Evolutionary conservation across 2,329 filamentous ascomycete genomes (phyloP).

Genomic region (Aspergillus jensenii): DNA sequence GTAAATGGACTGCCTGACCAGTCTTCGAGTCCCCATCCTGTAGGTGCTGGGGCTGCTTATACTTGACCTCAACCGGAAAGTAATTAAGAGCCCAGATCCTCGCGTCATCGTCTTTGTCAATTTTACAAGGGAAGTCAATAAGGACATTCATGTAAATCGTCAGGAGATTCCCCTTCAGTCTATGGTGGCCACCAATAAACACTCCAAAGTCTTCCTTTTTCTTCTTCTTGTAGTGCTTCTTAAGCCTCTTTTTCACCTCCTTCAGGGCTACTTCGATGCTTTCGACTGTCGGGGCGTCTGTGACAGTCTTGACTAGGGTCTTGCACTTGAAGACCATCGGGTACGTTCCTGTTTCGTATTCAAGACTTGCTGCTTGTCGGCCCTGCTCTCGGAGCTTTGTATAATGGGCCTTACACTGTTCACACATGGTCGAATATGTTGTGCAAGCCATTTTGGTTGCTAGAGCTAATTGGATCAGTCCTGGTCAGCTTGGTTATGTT

Average conservation of each 20-base stretch:
- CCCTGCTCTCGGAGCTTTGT: neutral
- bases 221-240: neutral
- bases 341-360: neutral
- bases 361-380: neutral
- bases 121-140: neutral
- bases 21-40: neutral
- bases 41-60: neutral
- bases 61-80: neutral
- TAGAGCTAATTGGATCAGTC: neutral
- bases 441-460: neutral
- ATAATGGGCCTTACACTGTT: neutral
- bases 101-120: neutral
- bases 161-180: neutral
- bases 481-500: neutral
- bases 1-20: neutral
- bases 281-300: neutral
- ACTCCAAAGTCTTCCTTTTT: neutral
- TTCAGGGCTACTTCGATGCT: neutral
- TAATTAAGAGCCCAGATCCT: neutral
- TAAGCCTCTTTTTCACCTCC: neutral
- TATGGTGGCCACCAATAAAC: neutral
- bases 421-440: neutral
- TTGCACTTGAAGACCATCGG: neutral
- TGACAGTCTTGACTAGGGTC: neutral
- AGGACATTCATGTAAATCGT: neutral